Conservation (phyloP, 1,139 yeast species). For the Taiozyma onychis region DNA sequence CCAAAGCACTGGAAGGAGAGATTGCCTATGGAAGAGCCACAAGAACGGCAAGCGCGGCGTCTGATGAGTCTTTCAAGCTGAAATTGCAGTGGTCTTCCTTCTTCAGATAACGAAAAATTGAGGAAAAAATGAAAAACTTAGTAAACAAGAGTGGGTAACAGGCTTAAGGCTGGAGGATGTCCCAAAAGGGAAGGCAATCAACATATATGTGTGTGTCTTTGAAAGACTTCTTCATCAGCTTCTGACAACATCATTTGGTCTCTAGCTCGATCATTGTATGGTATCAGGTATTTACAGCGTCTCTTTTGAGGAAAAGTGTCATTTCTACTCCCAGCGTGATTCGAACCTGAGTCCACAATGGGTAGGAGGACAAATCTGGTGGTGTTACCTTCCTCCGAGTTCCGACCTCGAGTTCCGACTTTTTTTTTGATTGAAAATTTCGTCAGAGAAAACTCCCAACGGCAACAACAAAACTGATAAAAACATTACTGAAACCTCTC, state of each 20-base stretch:
- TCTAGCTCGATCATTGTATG: no score
- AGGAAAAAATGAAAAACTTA: neutral
- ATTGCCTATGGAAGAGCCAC: neutral
- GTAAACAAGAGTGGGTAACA: neutral
- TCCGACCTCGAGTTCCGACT: neutral
- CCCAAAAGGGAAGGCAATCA: neutral
- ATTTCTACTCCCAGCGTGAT: neutral
- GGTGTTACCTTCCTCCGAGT: neutral
- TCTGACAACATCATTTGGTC: no score
- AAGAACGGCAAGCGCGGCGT: neutral
- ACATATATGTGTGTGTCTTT: no score
- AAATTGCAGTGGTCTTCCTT: neutral
- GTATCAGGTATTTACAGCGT: neutral
- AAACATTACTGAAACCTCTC: neutral
- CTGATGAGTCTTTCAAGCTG: neutral
- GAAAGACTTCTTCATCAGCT: no score
- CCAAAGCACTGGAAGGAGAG: neutral
- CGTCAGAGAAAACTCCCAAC: neutral
- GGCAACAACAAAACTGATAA: neutral
- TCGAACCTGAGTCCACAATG: neutral
- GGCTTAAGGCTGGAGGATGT: neutral
- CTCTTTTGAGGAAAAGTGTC: no score
- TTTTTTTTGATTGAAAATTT: neutral
- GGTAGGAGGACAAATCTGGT: no score
- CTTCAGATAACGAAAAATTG: neutral